Percentiles rank a stretch among this genome's conserved stretches.
phyloP scores from a whole-genome alignment of 495 filamentous ascomycete genomes.

The Hyaloscypha hepaticicola region DNA sequence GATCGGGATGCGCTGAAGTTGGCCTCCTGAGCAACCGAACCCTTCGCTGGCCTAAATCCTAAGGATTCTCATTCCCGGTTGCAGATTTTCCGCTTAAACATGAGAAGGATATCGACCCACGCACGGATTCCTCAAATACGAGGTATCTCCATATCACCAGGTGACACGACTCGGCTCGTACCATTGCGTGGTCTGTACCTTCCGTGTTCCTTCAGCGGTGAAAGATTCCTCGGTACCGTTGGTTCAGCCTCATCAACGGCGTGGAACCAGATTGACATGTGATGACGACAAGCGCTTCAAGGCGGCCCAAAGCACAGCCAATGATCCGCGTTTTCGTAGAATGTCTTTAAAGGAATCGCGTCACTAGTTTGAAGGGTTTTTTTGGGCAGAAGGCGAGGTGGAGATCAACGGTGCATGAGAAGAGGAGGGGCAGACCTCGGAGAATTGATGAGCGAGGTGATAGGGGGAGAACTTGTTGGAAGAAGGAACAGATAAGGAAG shows the following conservation, averaged over 20 bases:
- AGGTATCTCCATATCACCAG: too few relatives aligned
- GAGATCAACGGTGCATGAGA: neutral
- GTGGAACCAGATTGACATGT: conserved; percentile 9
- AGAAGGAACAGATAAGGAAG: neutral
- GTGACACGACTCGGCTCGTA: too few relatives aligned
- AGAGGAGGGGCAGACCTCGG: neutral
- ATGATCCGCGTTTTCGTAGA: neutral
- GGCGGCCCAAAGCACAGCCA: conserved; percentile 7
- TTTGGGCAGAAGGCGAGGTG: conserved; percentile 4
- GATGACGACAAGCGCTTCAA: conserved; percentile 20
- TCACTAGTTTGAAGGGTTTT: conserved; percentile 2
- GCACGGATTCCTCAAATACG: too few relatives aligned
- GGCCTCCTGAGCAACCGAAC: too few relatives aligned
- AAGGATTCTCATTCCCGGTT: too few relatives aligned
- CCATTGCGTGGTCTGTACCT: neutral
- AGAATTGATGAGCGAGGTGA: neutral
- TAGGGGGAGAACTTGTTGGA: neutral
- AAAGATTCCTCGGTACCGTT: neutral
- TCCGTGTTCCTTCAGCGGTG: neutral
- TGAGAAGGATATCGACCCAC: too few relatives aligned
- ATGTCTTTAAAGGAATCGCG: neutral
- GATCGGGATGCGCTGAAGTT: too few relatives aligned
- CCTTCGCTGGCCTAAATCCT: too few relatives aligned
- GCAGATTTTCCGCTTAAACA: too few relatives aligned
- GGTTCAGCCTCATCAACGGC: conserved; percentile 11